A percentile compares a stretch with the other conserved stretches of the same genome.
Evolutionary conservation across 75 land plant species (phyloP).

Genomic region (Cupressus sempervirens): DNA sequence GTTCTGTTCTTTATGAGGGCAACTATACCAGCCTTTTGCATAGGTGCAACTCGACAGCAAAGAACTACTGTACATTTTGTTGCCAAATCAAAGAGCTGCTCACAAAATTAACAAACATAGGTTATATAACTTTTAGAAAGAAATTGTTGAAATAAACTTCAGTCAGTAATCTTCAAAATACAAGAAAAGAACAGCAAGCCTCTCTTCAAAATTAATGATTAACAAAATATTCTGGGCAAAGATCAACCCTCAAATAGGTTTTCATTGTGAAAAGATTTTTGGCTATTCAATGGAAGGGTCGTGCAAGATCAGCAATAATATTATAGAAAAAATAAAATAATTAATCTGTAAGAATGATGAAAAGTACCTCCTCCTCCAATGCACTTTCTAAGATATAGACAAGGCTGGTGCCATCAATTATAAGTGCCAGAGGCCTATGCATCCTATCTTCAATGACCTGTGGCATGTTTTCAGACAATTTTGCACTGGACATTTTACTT

Average conservation of each 20-base stretch:
- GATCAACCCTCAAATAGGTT: background rate
- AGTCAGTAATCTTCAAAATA: background rate
- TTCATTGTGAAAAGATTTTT: background rate
- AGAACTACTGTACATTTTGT: slow-evolving; percentile 76
- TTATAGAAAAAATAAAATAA: background rate
- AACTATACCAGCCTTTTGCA: slow-evolving; percentile 93
- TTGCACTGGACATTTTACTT: slow-evolving; percentile 9
- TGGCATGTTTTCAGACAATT: background rate
- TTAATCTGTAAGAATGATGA: background rate
- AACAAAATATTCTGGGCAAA: background rate
- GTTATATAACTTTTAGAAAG: background rate
- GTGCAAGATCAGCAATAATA: background rate
- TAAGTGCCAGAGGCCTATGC: slow-evolving; percentile 24
- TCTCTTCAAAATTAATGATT: background rate
- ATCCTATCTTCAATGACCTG: background rate
- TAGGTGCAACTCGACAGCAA: slow-evolving; percentile 91
- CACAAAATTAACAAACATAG: background rate
- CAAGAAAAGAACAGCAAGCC: background rate
- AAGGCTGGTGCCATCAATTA: slow-evolving; percentile 50
- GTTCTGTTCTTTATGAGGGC: slow-evolving; percentile 71
- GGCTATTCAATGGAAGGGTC: background rate
- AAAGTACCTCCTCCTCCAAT: slow-evolving; percentile 31
- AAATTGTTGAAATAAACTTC: background rate
- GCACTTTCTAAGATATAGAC: slow-evolving; percentile 35
- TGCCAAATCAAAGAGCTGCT: slow-evolving; percentile 84